Evolutionary conservation across 179 eudicot genomes (phyloP).

Genomic region (Beta macrorhiza): DNA sequence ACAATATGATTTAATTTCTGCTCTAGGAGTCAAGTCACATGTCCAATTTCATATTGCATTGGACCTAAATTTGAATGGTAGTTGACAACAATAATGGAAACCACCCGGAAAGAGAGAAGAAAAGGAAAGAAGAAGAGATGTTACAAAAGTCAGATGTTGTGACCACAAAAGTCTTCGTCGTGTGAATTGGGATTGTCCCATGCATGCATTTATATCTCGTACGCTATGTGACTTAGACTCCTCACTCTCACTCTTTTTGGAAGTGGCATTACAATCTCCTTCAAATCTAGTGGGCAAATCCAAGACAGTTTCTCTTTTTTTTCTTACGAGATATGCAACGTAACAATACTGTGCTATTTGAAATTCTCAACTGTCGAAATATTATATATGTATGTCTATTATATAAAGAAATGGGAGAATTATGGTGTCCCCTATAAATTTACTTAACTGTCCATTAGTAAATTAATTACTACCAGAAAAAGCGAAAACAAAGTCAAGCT

Average conservation of each 20-base stretch:
- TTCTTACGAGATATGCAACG: not conserved
- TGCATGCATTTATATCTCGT: conserved; percentile 11
- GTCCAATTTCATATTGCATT: not conserved
- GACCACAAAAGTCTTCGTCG: conserved; percentile 17
- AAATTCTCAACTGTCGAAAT: no score
- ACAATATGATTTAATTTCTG: not conserved
- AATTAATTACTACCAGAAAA: no score
- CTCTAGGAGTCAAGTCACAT: conserved; percentile 1
- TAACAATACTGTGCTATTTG: no score
- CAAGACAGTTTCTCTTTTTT: not conserved
- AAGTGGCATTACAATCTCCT: not conserved
- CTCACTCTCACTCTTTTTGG: not conserved
- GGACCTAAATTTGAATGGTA: conserved; percentile 20
- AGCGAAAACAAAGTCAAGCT: no score
- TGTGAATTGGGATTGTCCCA: conserved; percentile 11
- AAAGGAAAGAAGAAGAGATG: not conserved
- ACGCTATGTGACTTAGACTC: not conserved
- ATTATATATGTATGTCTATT: no score
- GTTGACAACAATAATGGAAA: conserved; percentile 31
- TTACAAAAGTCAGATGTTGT: conserved; percentile 11
- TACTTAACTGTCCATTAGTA: no score
- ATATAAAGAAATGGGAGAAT: no score
- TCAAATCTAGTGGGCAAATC: not conserved
- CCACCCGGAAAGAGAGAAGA: conserved; percentile 7
- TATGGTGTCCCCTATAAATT: no score